Conservation (phyloP, 139 green algal species). For the Medakamo hakoo region DNA sequence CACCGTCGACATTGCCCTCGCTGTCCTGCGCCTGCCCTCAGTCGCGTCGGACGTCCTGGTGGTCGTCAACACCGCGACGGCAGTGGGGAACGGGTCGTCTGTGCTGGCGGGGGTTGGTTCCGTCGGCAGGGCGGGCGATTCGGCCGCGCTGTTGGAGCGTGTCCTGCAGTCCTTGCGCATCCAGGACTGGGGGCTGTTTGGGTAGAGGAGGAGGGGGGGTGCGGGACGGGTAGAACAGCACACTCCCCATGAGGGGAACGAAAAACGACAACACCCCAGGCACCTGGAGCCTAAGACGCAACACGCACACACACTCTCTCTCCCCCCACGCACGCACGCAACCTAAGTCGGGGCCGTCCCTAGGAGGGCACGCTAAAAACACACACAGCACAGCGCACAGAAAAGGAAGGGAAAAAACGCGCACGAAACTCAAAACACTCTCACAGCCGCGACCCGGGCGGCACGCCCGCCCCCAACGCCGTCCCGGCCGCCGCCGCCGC, state of each 20-base stretch:
- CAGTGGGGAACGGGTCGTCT: background rate
- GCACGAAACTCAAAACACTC: background rate
- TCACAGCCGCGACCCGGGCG: conserved; percentile 8
- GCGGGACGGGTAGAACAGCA: no score
- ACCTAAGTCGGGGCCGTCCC: no score
- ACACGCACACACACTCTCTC: no score
- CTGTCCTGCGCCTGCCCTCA: background rate
- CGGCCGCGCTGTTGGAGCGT: background rate
- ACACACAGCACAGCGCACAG: background rate
- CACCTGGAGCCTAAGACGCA: no score
- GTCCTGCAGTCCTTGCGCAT: background rate
- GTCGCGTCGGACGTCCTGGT: background rate
- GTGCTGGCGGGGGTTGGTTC: background rate
- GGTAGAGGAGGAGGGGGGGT: no score
- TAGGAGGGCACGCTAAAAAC: no score
- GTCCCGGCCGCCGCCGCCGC: conserved; percentile 22
- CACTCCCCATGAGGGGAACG: no score
- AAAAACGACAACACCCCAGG: no score
- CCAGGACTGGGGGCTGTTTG: background rate
- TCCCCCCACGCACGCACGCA: no score
- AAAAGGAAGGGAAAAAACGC: background rate
- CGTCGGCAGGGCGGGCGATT: no score
- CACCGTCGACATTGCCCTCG: background rate
- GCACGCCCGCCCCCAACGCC: conserved; percentile 33
- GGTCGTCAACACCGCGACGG: background rate